A percentile compares a stretch with the other conserved stretches of the same genome.
These are phyloP conservation scores for Mycena vitilis DNA, from an alignment of 768 basidiomycete genomes.

Conservation along the genomic window DNA sequence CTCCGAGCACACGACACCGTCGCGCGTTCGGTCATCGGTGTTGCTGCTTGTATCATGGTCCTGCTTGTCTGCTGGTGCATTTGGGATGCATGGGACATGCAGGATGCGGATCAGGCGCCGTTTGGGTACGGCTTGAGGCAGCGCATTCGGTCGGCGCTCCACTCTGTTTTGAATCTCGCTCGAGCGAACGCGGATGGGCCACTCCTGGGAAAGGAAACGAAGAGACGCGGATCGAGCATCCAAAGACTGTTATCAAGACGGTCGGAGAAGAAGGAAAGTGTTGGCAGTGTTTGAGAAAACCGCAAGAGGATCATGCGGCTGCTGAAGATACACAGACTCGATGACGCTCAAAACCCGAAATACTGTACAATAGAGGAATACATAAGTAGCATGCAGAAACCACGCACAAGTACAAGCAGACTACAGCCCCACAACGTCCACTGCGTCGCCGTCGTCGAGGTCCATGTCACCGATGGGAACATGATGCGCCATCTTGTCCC, in stretches of 20 bases:
- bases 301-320: no score
- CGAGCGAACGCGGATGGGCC: not conserved
- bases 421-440: slow-evolving; percentile 76
- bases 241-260: not conserved
- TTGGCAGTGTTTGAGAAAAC: not conserved
- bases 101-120: slow-evolving; percentile 12
- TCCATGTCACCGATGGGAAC: slow-evolving; percentile 74
- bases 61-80: slow-evolving; percentile 24
- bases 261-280: not conserved
- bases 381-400: not conserved
- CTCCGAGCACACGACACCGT: not conserved
- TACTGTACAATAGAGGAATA: slow-evolving; percentile 7
- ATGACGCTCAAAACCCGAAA: not conserved
- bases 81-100: slow-evolving; percentile 32
- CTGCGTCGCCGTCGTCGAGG: slow-evolving; percentile 83
- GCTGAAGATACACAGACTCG: not conserved
- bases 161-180: not conserved
- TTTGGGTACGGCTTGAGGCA: not conserved
- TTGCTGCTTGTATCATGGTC: not conserved
- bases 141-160: not conserved
- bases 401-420: not conserved
- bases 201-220: not conserved
- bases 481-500: slow-evolving; percentile 73
- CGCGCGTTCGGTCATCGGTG: not conserved
- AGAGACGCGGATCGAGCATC: not conserved